Evolutionary conservation across 208 protist genomes (phyloP).

Genomic region (Vickermania spadyakhi): DNA sequence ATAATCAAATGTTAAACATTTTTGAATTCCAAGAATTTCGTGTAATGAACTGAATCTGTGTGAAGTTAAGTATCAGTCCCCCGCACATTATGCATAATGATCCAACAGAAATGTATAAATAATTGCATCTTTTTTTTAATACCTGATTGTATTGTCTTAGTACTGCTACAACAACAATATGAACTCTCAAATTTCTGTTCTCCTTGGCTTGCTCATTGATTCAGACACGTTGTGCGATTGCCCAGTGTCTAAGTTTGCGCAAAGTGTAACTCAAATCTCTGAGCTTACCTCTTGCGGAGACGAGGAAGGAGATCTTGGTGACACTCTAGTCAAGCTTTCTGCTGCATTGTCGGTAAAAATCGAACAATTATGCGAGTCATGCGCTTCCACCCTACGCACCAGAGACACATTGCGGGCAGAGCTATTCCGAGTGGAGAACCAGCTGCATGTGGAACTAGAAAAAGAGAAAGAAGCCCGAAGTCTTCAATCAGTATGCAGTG

Average conservation of each 20-base stretch:
- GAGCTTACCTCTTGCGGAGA: neutral
- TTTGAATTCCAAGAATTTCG: no score
- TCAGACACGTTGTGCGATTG: neutral
- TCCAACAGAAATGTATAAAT: no score
- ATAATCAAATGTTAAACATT: no score
- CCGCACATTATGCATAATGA: neutral
- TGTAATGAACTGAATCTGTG: no score
- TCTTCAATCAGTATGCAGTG: slow-evolving; percentile 67
- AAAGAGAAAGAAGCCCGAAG: slow-evolving; percentile 43
- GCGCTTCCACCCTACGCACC: slow-evolving; percentile 36
- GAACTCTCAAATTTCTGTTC: neutral
- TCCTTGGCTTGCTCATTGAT: neutral
- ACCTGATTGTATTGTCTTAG: no score
- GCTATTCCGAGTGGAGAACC: slow-evolving; percentile 66
- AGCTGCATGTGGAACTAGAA: slow-evolving; percentile 49
- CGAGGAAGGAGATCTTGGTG: slow-evolving; percentile 3
- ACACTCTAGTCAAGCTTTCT: slow-evolving; percentile 52
- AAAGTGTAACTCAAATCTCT: neutral
- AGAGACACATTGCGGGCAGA: slow-evolving; percentile 78
- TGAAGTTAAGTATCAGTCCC: no score
- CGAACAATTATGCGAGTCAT: slow-evolving; percentile 39
- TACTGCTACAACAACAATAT: no score
- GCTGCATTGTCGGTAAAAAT: slow-evolving; percentile 52
- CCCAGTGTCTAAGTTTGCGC: neutral
- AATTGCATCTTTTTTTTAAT: no score